phyloP scores from a whole-genome alignment of 1,284 basidiomycete genomes.

The Pseudozyma thailandica region DNA sequence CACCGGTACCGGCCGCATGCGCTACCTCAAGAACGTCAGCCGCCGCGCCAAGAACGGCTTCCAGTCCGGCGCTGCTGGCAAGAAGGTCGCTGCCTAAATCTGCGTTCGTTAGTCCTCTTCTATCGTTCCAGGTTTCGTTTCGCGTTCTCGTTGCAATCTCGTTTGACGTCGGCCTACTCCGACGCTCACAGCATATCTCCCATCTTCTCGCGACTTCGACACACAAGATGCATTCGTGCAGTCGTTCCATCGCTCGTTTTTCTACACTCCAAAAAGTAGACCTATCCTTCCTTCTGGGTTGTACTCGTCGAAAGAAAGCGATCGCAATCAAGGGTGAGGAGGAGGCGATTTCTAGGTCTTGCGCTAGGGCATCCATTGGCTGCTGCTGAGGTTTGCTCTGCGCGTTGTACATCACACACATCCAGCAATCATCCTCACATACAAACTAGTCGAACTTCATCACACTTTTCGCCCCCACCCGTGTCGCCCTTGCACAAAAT shows the following conservation, averaged over 20 bases:
- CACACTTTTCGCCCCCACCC: slow-evolving; percentile 1
- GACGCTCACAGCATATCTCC: slow-evolving; percentile 27
- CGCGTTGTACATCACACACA: slow-evolving; percentile 43
- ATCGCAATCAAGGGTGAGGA: slow-evolving; percentile 16
- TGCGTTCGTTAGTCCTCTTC: slow-evolving; percentile 7
- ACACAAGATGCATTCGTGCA: slow-evolving; percentile 1
- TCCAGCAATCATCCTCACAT: slow-evolving; percentile 10
- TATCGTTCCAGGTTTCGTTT: slow-evolving; percentile 15
- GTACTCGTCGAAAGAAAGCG: background rate
- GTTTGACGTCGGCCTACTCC: slow-evolving; percentile 17
- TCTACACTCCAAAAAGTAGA: background rate
- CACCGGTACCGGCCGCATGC: slow-evolving; percentile 94
- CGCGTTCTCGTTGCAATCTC: slow-evolving; percentile 19
- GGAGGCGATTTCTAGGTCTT: slow-evolving; percentile 28
- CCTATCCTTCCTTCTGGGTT: slow-evolving; percentile 13
- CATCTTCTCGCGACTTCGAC: slow-evolving; percentile 2
- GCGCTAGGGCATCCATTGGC: slow-evolving; percentile 14
- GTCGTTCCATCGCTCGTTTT: slow-evolving; percentile 1
- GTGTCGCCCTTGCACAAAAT: slow-evolving; percentile 52
- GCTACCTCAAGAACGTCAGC: slow-evolving; percentile 80
- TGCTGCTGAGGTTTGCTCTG: slow-evolving; percentile 3
- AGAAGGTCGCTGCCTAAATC: slow-evolving; percentile 64
- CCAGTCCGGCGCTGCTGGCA: slow-evolving; percentile 67
- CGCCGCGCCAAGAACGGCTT: slow-evolving; percentile 86
- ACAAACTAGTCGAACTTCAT: slow-evolving; percentile 16